Percentiles rank a stretch among this genome's conserved stretches.
Evolutionary conservation across 306 rosid genomes (phyloP).

Genomic region (Trifolium repens): DNA sequence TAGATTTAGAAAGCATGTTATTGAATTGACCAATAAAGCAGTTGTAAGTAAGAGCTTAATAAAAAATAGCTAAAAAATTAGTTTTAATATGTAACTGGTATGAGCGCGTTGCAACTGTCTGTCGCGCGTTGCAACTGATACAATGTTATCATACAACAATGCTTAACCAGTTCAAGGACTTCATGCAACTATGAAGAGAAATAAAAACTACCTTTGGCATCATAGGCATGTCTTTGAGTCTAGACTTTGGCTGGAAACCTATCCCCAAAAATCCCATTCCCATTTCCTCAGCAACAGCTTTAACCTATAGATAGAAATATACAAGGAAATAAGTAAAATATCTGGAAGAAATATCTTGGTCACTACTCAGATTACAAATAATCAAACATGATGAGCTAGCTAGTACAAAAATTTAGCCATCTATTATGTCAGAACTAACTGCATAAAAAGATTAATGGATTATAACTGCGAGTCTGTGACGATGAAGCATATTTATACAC

Average conservation of each 20-base stretch:
- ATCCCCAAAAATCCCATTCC: constrained; percentile 96
- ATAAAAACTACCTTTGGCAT: constrained; percentile 87
- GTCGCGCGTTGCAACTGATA: background rate
- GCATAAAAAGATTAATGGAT: constrained; percentile 21
- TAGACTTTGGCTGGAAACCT: constrained; percentile 99
- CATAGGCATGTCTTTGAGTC: constrained; percentile 78
- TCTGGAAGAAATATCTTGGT: constrained; percentile 25
- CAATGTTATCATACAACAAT: background rate
- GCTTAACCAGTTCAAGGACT: constrained; percentile 33
- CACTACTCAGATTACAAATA: constrained; percentile 22
- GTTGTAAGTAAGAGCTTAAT: too few relatives aligned
- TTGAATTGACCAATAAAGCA: constrained; percentile 18
- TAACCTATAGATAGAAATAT: constrained; percentile 61
- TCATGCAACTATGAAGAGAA: background rate
- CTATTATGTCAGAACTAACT: constrained; percentile 9
- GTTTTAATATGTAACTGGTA: too few relatives aligned
- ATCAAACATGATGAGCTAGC: constrained; percentile 1
- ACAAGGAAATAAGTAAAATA: constrained; percentile 20
- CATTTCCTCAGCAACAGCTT: constrained; percentile 99
- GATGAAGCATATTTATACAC: constrained; percentile 1
- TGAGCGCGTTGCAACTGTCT: too few relatives aligned
- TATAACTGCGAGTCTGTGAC: background rate
- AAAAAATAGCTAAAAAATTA: too few relatives aligned
- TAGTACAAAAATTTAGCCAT: constrained; percentile 30
- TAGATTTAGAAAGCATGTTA: constrained; percentile 45